phyloP scores from a whole-genome alignment of 208 protist species.

The Leishmania mexicana region DNA sequence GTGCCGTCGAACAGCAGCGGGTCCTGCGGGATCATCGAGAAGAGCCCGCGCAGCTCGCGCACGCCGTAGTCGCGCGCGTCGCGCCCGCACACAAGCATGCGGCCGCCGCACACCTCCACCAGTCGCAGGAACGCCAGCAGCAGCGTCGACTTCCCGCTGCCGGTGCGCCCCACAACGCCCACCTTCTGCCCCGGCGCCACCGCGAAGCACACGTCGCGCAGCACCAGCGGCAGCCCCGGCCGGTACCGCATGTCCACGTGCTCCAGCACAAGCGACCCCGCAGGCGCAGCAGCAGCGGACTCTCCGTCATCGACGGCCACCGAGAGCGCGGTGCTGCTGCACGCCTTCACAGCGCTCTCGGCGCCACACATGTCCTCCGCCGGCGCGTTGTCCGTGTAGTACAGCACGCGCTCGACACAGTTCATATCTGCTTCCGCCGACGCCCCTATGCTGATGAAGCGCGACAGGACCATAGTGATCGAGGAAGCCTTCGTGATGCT shows the following conservation, averaged over 20 bases:
- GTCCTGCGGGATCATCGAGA: conserved; percentile 88
- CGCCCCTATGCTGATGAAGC: conserved; percentile 45
- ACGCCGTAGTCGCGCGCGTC: conserved; percentile 36
- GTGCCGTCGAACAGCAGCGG: conserved; percentile 84
- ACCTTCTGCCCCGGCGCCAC: conserved; percentile 75
- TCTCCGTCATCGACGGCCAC: neutral
- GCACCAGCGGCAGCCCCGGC: conserved; percentile 61
- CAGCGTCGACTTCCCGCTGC: conserved; percentile 43
- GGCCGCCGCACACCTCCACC: conserved; percentile 68
- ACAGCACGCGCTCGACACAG: conserved; percentile 53
- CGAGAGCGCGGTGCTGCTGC: no score
- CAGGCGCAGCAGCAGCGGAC: conserved; percentile 17
- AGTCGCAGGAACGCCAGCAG: conserved; percentile 13
- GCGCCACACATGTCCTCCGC: conserved; percentile 32
- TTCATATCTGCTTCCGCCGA: conserved; percentile 70
- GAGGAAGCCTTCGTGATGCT: conserved; percentile 60
- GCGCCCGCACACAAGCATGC: conserved; percentile 46
- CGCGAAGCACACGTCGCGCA: conserved; percentile 54
- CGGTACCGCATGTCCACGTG: conserved; percentile 80
- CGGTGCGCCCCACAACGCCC: conserved; percentile 80
- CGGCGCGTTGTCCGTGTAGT: conserved; percentile 44
- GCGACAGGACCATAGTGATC: conserved; percentile 60
- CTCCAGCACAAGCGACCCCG: conserved; percentile 49
- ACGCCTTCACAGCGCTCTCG: no score
- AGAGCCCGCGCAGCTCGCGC: conserved; percentile 59